Evolutionary conservation across 2,329 filamentous ascomycete genomes (phyloP).

Genomic region (Cytospora piceae): DNA sequence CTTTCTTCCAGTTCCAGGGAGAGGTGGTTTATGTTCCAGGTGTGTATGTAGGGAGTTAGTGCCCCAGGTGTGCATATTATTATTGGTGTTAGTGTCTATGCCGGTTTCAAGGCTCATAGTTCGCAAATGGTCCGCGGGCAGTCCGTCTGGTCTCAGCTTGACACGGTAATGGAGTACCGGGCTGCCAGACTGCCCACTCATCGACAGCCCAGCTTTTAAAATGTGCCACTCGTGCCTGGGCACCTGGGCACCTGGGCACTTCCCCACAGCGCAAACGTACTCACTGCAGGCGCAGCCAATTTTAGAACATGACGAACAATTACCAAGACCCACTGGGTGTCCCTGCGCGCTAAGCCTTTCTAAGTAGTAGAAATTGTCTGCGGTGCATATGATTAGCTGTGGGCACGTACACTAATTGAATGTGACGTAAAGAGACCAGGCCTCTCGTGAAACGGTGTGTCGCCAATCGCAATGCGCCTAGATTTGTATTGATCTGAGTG

Average conservation of each 20-base stretch:
- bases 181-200: not conserved
- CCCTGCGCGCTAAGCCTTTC: not conserved
- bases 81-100: not conserved
- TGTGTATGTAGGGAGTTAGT: not conserved
- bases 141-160: not conserved
- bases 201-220: no score
- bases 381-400: not conserved
- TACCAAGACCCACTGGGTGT: not conserved
- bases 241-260: not conserved
- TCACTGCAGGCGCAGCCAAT: not conserved
- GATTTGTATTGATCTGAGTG: not conserved
- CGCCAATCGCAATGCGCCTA: not conserved
- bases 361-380: not conserved
- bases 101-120: not conserved
- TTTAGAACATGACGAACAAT: constrained; percentile 3
- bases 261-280: not conserved
- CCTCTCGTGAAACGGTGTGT: not conserved
- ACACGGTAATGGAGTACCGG: not conserved
- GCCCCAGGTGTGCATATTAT: not conserved
- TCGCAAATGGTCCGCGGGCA: not conserved
- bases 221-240: no score
- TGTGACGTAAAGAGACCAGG: not conserved
- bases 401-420: not conserved
- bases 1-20: not conserved
- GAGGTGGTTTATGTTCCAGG: constrained; percentile 1